A percentile compares a stretch with the other conserved stretches of the same genome.
Evolutionary conservation across 2,329 filamentous ascomycete genomes (phyloP).

Genomic region (Cordyceps tenuipes): DNA sequence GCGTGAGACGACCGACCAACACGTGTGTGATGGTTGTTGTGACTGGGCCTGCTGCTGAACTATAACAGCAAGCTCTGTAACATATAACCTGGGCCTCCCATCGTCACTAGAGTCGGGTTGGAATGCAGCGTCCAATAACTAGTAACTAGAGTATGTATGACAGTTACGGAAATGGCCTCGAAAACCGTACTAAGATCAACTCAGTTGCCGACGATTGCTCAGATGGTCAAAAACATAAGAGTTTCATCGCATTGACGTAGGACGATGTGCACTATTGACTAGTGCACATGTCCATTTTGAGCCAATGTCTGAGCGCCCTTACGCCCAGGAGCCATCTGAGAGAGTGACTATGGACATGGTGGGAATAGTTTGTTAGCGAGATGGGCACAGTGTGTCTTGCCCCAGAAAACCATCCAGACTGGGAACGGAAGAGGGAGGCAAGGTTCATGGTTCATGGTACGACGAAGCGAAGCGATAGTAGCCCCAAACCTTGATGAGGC

Average conservation of each 20-base stretch:
- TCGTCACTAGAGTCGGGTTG: not conserved
- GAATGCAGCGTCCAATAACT: not conserved
- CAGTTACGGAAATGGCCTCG: not conserved
- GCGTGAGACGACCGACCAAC: not conserved
- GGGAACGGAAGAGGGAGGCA: not conserved
- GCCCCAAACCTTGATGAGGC: constrained; percentile 5
- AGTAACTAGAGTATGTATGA: not conserved
- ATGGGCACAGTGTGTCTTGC: not conserved
- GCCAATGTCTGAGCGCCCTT: not conserved
- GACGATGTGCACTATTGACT: not conserved
- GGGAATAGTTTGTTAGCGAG: not conserved
- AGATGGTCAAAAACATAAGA: not conserved
- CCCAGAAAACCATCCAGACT: not conserved
- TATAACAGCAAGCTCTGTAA: not conserved
- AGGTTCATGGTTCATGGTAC: not conserved
- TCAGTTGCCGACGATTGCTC: not conserved
- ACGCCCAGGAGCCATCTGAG: not conserved
- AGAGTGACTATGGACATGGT: not conserved
- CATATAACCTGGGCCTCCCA: not conserved
- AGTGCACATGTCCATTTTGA: constrained; percentile 3
- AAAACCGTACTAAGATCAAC: no score
- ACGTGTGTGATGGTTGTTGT: not conserved
- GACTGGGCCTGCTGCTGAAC: not conserved
- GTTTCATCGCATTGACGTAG: constrained; percentile 4
- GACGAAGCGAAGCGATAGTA: constrained; percentile 5